Evolutionary conservation across 768 basidiomycete species (phyloP), one percentile per base, ranked within the genome.

Genomic region (Mycena latifolia): DNA sequence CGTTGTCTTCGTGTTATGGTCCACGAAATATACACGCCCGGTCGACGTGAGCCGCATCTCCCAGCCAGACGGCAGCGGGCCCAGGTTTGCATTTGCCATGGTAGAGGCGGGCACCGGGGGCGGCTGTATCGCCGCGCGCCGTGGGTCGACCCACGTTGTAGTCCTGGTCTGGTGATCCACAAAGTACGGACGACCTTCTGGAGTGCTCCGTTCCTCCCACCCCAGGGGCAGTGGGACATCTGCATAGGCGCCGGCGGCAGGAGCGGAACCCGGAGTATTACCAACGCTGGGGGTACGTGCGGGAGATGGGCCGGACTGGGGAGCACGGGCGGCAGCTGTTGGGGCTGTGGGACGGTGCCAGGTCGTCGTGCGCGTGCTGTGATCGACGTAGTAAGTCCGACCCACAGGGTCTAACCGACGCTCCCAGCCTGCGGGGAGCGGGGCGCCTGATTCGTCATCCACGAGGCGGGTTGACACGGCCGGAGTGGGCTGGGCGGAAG

Each of bases 31-130:
- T 20, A 96, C 91, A 35, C 94, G 85, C 10, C 86, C 86, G 0
- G 92, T 94, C 1, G 91, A 90, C 1, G 95, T 96, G 56, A 96
- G 78, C 22, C 95, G 86, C 95, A 96, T 96, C 79, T 97, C 95
- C 95, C 95, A 97, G 65, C 95, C 95, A 48, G 90, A 92, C 7
- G 95, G 95, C 39, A 97, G 83, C 9, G 92, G 89, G 0, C 95
- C 95, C 20, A 95, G 86, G 69, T 91, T 82, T 67, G 89, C 77
- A 61, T 81, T 86, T 70, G 88, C 77, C 60, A 84, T 79, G 59
- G 82, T 83, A 27, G 87, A 74, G 18, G 82, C 70, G 72, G 86
- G 71, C 64, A 86, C 80, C 70, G 86, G 72, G 66, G 87, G 73
- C 69, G 85, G 71, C 71, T 80, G 81, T 69, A 86, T 85, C 29